Percentiles rank a stretch among this genome's conserved stretches.
Conservation (phyloP, 73 alveolate species). For the Tetrahymena malaccensis region DNA sequence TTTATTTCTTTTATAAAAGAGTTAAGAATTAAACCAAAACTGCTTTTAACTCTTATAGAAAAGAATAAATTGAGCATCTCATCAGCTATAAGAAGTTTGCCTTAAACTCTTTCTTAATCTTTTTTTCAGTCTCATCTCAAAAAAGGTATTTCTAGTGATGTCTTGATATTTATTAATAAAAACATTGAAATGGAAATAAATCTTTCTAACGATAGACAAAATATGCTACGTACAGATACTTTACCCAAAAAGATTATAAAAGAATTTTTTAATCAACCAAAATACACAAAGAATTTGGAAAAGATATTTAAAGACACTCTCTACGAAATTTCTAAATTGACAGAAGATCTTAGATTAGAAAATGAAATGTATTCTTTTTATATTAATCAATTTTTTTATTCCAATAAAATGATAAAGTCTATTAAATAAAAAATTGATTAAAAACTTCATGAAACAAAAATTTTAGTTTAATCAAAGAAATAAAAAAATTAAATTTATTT, state of each 20-base stretch:
- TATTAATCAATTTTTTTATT: too few relatives aligned
- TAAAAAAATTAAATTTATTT: too few relatives aligned
- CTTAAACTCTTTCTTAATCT: not conserved
- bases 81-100: not conserved
- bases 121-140: not conserved
- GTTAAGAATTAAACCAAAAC: not conserved
- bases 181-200: not conserved
- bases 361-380: not conserved
- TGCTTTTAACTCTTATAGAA: not conserved
- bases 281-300: not conserved
- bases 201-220: not conserved
- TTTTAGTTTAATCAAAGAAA: too few relatives aligned
- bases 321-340: not conserved
- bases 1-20: not conserved
- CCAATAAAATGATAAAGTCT: too few relatives aligned
- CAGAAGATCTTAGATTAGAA: not conserved
- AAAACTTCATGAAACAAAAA: too few relatives aligned
- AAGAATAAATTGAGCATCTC: not conserved
- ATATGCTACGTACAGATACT: not conserved
- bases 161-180: not conserved
- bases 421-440: too few relatives aligned
- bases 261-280: not conserved
- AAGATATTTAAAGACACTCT: not conserved
- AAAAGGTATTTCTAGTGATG: not conserved
- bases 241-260: not conserved